Evolutionary conservation across 768 basidiomycete species (phyloP).

Genomic region (Coprinellus aureogranulatus): DNA sequence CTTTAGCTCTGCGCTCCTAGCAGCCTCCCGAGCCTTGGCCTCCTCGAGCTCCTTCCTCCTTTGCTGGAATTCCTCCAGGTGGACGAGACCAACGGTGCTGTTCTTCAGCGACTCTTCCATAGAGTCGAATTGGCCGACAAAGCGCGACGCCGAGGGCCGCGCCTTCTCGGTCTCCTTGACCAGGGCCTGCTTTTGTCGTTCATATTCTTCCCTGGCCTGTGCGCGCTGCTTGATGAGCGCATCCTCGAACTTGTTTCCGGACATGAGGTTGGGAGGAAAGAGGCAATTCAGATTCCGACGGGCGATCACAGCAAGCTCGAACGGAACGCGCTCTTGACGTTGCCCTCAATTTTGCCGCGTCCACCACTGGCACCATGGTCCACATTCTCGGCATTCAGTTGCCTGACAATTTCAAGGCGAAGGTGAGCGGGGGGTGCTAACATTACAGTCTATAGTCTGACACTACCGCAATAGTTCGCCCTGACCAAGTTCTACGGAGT

Average conservation of each 20-base stretch:
- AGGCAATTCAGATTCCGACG: slow-evolving; percentile 14
- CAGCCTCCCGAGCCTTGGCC: slow-evolving; percentile 85
- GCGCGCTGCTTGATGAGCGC: slow-evolving; percentile 80
- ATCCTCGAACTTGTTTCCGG: slow-evolving; percentile 75
- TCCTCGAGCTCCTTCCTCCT: slow-evolving; percentile 87
- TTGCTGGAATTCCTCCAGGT: slow-evolving; percentile 90
- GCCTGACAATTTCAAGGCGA: slow-evolving; percentile 71
- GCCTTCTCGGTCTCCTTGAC: slow-evolving; percentile 91
- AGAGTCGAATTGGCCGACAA: slow-evolving; percentile 91
- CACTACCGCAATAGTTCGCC: slow-evolving; percentile 65
- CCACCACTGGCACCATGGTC: slow-evolving; percentile 51
- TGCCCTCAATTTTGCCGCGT: slow-evolving; percentile 8
- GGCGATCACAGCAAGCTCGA: neutral
- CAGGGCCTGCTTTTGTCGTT: slow-evolving; percentile 76
- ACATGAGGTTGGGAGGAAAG: slow-evolving; percentile 45
- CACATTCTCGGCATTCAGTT: slow-evolving; percentile 85
- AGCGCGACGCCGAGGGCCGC: slow-evolving; percentile 81
- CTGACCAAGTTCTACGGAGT: slow-evolving; percentile 89
- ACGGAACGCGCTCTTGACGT: neutral
- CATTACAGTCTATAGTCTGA: too few relatives aligned
- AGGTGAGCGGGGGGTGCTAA: too few relatives aligned
- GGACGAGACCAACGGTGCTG: slow-evolving; percentile 87
- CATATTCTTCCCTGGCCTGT: slow-evolving; percentile 77
- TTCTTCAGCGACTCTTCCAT: slow-evolving; percentile 92
- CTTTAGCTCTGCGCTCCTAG: slow-evolving; percentile 81